phyloP scores from a whole-genome alignment of 2,329 filamentous ascomycete species.

The Hypoxylon sp. region DNA sequence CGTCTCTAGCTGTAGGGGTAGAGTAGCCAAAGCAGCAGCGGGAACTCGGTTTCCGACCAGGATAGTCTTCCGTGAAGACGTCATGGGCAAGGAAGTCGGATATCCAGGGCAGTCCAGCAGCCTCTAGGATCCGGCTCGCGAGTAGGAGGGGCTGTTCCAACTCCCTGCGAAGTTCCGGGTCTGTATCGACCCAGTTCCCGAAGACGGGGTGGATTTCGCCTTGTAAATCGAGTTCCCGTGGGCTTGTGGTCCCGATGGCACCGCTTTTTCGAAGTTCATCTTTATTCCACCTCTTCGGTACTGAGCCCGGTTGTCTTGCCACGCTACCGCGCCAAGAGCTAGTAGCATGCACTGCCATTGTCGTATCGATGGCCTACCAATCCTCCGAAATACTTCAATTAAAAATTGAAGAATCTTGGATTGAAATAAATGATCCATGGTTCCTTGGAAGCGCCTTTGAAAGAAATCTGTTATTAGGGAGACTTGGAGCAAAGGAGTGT shows the following conservation, averaged over 20 bases:
- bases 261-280: conserved; percentile 51
- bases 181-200: conserved; percentile 47
- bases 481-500: conserved; percentile 21
- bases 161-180: conserved; percentile 46
- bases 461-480: conserved; percentile 20
- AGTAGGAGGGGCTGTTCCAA: conserved; percentile 54
- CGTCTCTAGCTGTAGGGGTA: not conserved
- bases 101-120: conserved; percentile 53
- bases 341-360: conserved; percentile 36
- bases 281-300: conserved; percentile 50
- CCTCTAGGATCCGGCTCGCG: conserved; percentile 52
- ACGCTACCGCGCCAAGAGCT: conserved; percentile 32
- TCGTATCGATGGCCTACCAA: conserved; percentile 21
- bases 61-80: conserved; percentile 52
- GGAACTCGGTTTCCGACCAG: conserved; percentile 45
- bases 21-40: conserved; percentile 35
- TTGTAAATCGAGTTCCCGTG: conserved; percentile 43
- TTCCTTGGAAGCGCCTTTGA: conserved; percentile 42
- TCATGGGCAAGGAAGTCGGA: conserved; percentile 55
- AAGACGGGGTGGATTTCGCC: conserved; percentile 54
- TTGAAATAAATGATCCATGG: conserved; percentile 11
- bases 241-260: conserved; percentile 49
- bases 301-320: conserved; percentile 49
- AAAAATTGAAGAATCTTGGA: not conserved
- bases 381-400: conserved; percentile 1